Conservation (phyloP, 306 rosid genomes). For the Abrus precatorius region DNA sequence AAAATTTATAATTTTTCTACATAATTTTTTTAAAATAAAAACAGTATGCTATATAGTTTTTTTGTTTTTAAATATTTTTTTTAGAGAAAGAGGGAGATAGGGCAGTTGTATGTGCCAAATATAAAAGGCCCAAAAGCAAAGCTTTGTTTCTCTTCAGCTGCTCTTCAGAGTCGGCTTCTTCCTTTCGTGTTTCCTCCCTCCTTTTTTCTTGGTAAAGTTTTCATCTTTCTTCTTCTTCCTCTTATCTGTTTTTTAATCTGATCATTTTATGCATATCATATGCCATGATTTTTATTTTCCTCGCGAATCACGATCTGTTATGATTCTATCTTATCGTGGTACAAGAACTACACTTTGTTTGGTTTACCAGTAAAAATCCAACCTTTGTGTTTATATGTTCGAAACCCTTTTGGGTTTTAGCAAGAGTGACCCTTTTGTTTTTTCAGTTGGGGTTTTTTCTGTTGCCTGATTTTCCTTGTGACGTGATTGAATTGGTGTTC, state of each 20-base stretch:
- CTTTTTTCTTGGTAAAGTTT: constrained; percentile 1
- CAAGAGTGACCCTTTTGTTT: neutral
- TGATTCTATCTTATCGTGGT: neutral
- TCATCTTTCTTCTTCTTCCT: neutral
- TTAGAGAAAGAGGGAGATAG: constrained; percentile 10
- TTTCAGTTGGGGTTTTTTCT: neutral
- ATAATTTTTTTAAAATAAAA: too few species aligned
- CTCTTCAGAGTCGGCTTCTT: neutral
- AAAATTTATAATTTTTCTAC: too few species aligned
- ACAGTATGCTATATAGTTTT: too few species aligned
- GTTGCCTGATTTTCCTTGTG: neutral
- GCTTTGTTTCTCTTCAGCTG: neutral
- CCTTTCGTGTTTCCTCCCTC: neutral
- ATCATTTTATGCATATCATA: neutral
- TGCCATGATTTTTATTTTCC: neutral
- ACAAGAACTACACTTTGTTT: neutral
- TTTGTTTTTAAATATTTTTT: too few species aligned
- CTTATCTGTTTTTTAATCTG: neutral
- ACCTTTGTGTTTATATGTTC: neutral
- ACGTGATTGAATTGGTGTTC: neutral
- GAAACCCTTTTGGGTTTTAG: constrained; percentile 25
- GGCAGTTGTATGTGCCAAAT: constrained; percentile 16
- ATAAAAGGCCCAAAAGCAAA: constrained; percentile 26
- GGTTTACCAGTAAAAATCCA: neutral
- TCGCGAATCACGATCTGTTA: constrained; percentile 38